phyloP scores from a whole-genome alignment of 2,329 filamentous ascomycete genomes.

The Colletotrichum viniferum region DNA sequence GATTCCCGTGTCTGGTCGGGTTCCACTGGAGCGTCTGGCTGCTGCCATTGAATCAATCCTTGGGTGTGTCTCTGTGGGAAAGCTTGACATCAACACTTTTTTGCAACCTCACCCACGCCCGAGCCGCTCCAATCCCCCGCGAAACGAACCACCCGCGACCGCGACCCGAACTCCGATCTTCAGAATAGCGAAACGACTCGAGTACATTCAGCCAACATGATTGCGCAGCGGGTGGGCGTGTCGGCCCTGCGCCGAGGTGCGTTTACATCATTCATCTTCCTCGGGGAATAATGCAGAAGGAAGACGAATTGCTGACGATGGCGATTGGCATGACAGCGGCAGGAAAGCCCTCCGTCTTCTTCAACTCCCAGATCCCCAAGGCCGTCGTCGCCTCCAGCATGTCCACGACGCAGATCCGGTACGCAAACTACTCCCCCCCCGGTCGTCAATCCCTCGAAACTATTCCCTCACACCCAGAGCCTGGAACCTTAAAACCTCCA shows the following conservation, averaged over 20 bases:
- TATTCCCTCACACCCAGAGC: not conserved
- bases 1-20: constrained; percentile 10
- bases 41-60: not conserved
- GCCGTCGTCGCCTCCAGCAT: constrained; percentile 46
- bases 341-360: constrained; percentile 47
- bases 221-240: constrained; percentile 61
- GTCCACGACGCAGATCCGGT: constrained; percentile 53
- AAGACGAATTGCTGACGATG: not conserved
- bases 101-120: not conserved
- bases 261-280: constrained; percentile 31
- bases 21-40: not conserved
- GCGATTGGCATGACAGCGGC: constrained; percentile 36
- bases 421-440: constrained; percentile 23
- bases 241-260: constrained; percentile 64
- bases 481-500: not conserved
- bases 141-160: not conserved
- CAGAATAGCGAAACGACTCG: not conserved
- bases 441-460: not conserved
- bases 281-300: too few species aligned
- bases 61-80: not conserved
- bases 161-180: not conserved
- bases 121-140: constrained; percentile 18
- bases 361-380: constrained; percentile 53
- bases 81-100: constrained; percentile 22
- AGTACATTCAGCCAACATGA: constrained; percentile 47